Conservation (phyloP, 2,329 filamentous ascomycete species). For the Arthroderma sp. region DNA sequence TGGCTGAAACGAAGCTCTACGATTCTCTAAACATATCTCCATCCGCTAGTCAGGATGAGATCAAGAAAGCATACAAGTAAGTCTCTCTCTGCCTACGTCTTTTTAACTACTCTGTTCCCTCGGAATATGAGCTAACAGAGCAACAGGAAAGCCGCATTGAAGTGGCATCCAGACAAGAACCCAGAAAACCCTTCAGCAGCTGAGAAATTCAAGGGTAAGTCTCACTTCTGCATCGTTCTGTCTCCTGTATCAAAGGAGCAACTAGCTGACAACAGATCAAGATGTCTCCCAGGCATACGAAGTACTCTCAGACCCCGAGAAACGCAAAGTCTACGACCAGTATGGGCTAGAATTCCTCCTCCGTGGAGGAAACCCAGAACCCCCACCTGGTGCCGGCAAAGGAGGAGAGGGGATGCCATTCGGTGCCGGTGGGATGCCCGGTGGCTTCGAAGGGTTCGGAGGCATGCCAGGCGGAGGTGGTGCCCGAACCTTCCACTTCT, state of each 20-base stretch:
- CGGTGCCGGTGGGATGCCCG: slow-evolving; percentile 41
- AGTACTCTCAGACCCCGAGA: slow-evolving; percentile 92
- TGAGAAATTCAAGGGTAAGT: slow-evolving; percentile 79
- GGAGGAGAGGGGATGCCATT: slow-evolving; percentile 24
- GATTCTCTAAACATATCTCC: slow-evolving; percentile 70
- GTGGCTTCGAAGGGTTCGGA: slow-evolving; percentile 38
- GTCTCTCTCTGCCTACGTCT: slow-evolving; percentile 18
- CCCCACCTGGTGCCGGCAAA: slow-evolving; percentile 41
- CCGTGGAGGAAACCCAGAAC: slow-evolving; percentile 60
- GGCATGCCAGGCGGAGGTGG: slow-evolving; percentile 41
- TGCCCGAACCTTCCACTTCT: slow-evolving; percentile 37
- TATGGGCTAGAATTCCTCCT: slow-evolving; percentile 89
- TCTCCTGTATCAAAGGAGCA: slow-evolving; percentile 5
- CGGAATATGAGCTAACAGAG: slow-evolving; percentile 12
- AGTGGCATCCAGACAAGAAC: slow-evolving; percentile 97
- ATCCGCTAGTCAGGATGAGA: slow-evolving; percentile 76
- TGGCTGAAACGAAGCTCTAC: slow-evolving; percentile 91
- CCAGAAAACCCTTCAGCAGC: slow-evolving; percentile 72
- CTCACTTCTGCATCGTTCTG: background rate
- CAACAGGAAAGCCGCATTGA: slow-evolving; percentile 68
- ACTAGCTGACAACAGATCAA: slow-evolving; percentile 20
- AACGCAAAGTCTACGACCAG: slow-evolving; percentile 88
- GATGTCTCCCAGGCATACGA: slow-evolving; percentile 96
- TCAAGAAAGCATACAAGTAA: slow-evolving; percentile 91
- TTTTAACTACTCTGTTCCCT: background rate